These are phyloP conservation scores for Calcarisporium arbuscula DNA, from an alignment of 2,329 filamentous ascomycete species.

Conservation along the genomic window DNA sequence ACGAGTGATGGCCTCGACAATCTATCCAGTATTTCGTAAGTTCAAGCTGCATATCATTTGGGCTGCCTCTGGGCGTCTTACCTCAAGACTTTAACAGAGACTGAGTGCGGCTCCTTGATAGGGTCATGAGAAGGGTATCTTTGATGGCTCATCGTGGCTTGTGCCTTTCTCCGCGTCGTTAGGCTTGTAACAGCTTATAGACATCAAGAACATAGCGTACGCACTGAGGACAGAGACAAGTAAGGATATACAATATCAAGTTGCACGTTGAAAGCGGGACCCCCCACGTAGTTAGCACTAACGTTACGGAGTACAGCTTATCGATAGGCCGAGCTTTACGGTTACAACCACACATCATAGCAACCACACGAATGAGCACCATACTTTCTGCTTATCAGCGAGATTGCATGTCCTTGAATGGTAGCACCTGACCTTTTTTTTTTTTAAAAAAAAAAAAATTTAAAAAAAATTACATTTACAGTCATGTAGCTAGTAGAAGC, in stretches of 20 bases:
- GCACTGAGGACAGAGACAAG: neutral
- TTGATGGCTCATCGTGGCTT: slow-evolving; percentile 49
- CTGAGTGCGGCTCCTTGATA: slow-evolving; percentile 68
- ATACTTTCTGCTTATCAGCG: too few species aligned
- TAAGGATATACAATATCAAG: too few species aligned
- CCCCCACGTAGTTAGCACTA: too few species aligned
- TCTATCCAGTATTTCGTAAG: slow-evolving; percentile 36
- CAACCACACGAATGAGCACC: too few species aligned
- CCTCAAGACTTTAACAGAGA: slow-evolving; percentile 72
- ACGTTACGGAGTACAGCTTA: slow-evolving; percentile 5
- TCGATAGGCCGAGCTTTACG: too few species aligned
- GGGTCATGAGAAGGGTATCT: slow-evolving; percentile 50
- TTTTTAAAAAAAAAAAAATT: too few species aligned
- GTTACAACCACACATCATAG: too few species aligned
- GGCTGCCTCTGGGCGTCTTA: slow-evolving; percentile 23
- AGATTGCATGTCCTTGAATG: too few species aligned
- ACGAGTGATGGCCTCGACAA: slow-evolving; percentile 77
- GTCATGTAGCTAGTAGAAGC: too few species aligned
- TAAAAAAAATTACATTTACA: too few species aligned
- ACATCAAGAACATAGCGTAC: neutral
- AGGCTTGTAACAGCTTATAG: neutral
- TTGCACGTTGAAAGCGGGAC: too few species aligned
- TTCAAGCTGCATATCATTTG: neutral
- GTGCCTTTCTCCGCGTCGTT: slow-evolving; percentile 1
- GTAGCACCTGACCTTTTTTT: too few species aligned